Conservation (phyloP, 129 eudicot species). For the Centella asiatica region DNA sequence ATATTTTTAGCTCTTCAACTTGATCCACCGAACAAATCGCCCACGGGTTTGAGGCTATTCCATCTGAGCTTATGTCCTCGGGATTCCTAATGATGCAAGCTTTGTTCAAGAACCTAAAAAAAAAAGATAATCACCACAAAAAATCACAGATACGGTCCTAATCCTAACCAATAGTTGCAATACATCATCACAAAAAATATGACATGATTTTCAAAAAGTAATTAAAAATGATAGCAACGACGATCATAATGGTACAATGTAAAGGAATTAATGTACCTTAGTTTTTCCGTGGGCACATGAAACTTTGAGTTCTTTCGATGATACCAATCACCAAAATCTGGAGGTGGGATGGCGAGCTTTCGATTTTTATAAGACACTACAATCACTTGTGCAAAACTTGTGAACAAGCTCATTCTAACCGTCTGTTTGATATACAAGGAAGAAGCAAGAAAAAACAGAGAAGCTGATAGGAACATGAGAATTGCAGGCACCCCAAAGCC, state of each 20-base stretch:
- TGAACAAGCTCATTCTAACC: conserved; percentile 37
- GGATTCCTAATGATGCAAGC: conserved; percentile 54
- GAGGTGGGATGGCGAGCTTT: conserved; percentile 17
- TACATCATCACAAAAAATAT: too few species aligned
- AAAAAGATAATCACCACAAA: too few species aligned
- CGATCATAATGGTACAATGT: background rate
- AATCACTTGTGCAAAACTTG: conserved; percentile 38
- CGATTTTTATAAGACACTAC: conserved; percentile 40
- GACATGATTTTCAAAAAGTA: too few species aligned
- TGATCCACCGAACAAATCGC: conserved; percentile 57
- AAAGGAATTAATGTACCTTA: conserved; percentile 40
- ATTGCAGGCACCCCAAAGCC: conserved; percentile 76
- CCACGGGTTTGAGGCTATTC: conserved; percentile 42
- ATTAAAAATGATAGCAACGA: too few species aligned
- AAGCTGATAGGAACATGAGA: conserved; percentile 56
- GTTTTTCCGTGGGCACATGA: conserved; percentile 41
- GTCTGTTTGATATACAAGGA: conserved; percentile 48
- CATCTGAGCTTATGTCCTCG: conserved; percentile 25
- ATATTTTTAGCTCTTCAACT: conserved; percentile 77
- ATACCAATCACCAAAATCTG: conserved; percentile 21
- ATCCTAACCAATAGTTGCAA: too few species aligned
- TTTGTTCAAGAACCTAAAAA: conserved; percentile 72
- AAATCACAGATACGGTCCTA: too few species aligned
- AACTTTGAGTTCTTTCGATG: conserved; percentile 28
- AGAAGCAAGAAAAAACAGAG: conserved; percentile 57